Evolutionary conservation across 2,329 filamentous ascomycete species (phyloP).

Genomic region (Epichloe uncinata): DNA sequence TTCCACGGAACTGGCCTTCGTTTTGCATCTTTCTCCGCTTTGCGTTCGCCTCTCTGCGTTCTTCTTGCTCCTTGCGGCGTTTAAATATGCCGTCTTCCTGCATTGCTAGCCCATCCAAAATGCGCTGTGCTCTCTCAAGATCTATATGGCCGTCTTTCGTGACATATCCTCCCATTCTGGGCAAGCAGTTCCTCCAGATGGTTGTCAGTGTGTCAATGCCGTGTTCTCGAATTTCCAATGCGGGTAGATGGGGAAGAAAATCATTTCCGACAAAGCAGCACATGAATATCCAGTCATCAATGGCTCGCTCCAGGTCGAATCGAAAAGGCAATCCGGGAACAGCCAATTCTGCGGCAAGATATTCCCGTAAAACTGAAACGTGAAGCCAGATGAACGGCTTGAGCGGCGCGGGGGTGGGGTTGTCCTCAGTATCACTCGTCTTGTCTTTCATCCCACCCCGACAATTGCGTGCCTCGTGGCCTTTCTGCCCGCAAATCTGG

Average conservation of each 20-base stretch:
- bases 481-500: slow-evolving; percentile 80
- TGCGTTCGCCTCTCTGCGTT: slow-evolving; percentile 65
- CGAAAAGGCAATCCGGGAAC: slow-evolving; percentile 72
- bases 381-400: slow-evolving; percentile 99
- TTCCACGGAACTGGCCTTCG: slow-evolving; percentile 23
- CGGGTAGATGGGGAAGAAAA: slow-evolving; percentile 94
- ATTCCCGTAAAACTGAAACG: slow-evolving; percentile 82
- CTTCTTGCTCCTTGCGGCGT: slow-evolving; percentile 72
- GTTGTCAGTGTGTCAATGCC: slow-evolving; percentile 91
- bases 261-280: slow-evolving; percentile 99
- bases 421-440: slow-evolving; percentile 68
- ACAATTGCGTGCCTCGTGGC: slow-evolving; percentile 81
- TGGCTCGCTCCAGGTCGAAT: slow-evolving; percentile 84
- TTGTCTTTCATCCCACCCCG: slow-evolving; percentile 67
- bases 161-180: slow-evolving; percentile 85
- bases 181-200: slow-evolving; percentile 93
- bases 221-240: slow-evolving; percentile 90
- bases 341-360: slow-evolving; percentile 78
- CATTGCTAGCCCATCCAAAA: slow-evolving; percentile 75
- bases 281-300: slow-evolving; percentile 99
- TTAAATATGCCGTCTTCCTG: slow-evolving; percentile 92
- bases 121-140: slow-evolving; percentile 72
- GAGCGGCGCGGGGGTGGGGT: slow-evolving; percentile 52
- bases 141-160: slow-evolving; percentile 93
- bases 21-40: slow-evolving; percentile 67